phyloP scores from a whole-genome alignment of 352 stramenopile species.

The Phytophthora hybrid region DNA sequence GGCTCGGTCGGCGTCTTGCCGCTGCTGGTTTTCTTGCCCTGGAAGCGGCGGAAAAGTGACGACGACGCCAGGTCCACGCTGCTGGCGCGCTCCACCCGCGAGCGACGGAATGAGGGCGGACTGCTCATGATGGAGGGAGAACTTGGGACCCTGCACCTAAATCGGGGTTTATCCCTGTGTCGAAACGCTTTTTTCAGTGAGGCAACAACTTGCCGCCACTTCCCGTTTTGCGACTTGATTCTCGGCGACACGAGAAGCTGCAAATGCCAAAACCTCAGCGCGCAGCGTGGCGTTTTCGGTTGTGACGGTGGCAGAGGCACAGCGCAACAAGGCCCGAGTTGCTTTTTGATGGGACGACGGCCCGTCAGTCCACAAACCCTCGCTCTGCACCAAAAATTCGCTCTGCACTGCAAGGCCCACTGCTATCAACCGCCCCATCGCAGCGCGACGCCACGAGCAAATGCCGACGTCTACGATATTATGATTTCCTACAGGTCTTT shows the following conservation, averaged over 20 bases:
- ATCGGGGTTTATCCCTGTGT: neutral
- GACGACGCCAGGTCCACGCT: slow-evolving; percentile 32
- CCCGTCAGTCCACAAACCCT: slow-evolving; percentile 28
- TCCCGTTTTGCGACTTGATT: slow-evolving; percentile 16
- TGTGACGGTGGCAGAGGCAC: slow-evolving; percentile 34
- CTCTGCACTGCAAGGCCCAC: slow-evolving; percentile 18
- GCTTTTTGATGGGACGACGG: slow-evolving; percentile 31
- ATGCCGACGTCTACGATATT: neutral
- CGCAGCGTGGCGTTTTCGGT: slow-evolving; percentile 44
- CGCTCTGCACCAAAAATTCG: slow-evolving; percentile 37
- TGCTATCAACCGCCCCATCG: slow-evolving; percentile 39
- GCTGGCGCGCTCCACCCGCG: slow-evolving; percentile 33
- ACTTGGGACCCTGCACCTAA: slow-evolving; percentile 12
- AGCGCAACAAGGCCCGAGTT: slow-evolving; percentile 5
- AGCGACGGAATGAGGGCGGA: slow-evolving; percentile 23
- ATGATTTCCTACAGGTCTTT: slow-evolving; percentile 11
- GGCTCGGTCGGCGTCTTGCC: slow-evolving; percentile 18
- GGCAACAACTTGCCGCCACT: neutral
- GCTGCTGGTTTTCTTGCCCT: slow-evolving; percentile 28
- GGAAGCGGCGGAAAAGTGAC: slow-evolving; percentile 38
- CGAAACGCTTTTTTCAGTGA: slow-evolving; percentile 3
- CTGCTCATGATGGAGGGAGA: slow-evolving; percentile 18
- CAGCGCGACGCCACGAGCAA: slow-evolving; percentile 30
- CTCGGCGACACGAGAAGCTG: neutral
- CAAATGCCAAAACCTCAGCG: neutral